phyloP scores from a whole-genome alignment of 2,329 filamentous ascomycete genomes.

The Pseudophaeomoniella oleicola region DNA sequence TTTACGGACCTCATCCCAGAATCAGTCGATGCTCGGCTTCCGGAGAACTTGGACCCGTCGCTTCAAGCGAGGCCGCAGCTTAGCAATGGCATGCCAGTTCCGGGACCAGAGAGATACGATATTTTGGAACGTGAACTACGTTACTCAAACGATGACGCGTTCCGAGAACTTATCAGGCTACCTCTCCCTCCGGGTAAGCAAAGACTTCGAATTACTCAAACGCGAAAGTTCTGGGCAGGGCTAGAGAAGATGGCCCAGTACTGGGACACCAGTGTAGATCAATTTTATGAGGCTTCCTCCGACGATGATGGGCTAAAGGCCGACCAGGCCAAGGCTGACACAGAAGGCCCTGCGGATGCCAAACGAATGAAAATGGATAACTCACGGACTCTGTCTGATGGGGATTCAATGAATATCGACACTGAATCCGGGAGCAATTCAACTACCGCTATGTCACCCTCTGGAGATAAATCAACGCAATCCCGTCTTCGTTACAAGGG shows the following conservation, averaged over 20 bases:
- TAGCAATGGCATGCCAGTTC: slow-evolving; percentile 34
- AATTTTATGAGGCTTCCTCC: slow-evolving; percentile 37
- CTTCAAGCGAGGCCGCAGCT: too few species aligned
- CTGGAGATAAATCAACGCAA: slow-evolving; percentile 10
- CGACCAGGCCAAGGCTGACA: slow-evolving; percentile 5
- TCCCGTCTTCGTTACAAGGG: slow-evolving; percentile 38
- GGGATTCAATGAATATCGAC: background rate
- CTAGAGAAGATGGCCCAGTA: slow-evolving; percentile 46
- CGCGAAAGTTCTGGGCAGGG: slow-evolving; percentile 45
- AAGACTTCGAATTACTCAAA: slow-evolving; percentile 37
- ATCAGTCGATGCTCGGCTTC: too few species aligned
- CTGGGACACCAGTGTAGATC: slow-evolving; percentile 46
- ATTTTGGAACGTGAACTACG: slow-evolving; percentile 34
- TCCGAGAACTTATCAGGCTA: slow-evolving; percentile 38
- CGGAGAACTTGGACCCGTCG: too few species aligned
- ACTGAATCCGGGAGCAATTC: slow-evolving; percentile 5
- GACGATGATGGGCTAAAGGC: slow-evolving; percentile 14
- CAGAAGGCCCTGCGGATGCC: slow-evolving; percentile 3
- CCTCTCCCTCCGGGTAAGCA: slow-evolving; percentile 27
- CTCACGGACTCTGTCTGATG: slow-evolving; percentile 1
- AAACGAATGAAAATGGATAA: background rate
- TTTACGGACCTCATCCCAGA: slow-evolving; percentile 21
- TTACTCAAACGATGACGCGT: slow-evolving; percentile 41
- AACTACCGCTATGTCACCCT: too few species aligned
- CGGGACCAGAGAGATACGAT: slow-evolving; percentile 33